phyloP scores from a whole-genome alignment of 2,329 filamentous ascomycete species.

The Pseudogymnoascus sp. region DNA sequence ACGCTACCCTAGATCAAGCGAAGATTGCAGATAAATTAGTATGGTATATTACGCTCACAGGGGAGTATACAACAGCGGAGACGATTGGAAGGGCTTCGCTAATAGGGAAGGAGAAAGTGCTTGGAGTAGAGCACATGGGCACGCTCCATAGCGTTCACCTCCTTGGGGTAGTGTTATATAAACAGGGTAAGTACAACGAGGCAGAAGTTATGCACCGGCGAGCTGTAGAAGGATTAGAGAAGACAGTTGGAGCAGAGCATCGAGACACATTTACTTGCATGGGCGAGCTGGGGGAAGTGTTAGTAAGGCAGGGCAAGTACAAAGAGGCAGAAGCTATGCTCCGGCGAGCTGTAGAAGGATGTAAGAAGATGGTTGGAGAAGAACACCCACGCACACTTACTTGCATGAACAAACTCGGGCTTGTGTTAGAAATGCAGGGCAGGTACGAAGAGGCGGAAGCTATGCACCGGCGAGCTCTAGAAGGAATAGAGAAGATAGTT shows the following conservation, averaged over 20 bases:
- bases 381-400: conserved; percentile 17
- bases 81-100: too few species aligned
- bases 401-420: conserved; percentile 15
- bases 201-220: background rate
- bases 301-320: too few species aligned
- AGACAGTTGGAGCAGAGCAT: background rate
- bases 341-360: background rate
- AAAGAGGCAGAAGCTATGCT: conserved; percentile 2
- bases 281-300: too few species aligned
- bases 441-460: background rate
- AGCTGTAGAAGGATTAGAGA: background rate
- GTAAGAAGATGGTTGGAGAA: conserved; percentile 15
- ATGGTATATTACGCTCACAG: too few species aligned
- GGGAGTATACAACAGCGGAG: too few species aligned
- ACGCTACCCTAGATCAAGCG: too few species aligned
- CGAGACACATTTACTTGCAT: background rate
- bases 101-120: background rate
- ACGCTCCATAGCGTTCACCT: conserved; percentile 12
- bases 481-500: background rate
- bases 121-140: background rate
- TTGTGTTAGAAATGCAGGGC: background rate
- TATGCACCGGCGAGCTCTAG: background rate
- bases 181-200: conserved; percentile 4
- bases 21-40: too few species aligned
- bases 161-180: background rate